Conservation (phyloP, 208 protist species). For the Leishmania martiniquensis region DNA sequence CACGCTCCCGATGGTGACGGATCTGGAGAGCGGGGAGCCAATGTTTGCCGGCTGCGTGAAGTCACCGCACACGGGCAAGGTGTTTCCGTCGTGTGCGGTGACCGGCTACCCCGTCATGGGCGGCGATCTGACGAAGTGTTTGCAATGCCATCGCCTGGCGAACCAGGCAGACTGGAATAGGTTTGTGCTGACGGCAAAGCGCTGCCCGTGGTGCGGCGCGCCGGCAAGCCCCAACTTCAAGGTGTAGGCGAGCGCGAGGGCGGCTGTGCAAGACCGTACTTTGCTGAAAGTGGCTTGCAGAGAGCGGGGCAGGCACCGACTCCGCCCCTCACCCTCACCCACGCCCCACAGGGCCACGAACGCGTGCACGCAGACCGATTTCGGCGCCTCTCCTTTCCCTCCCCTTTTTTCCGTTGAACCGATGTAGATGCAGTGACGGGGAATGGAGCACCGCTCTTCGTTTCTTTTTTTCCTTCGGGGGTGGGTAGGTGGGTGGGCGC, state of each 20-base stretch:
- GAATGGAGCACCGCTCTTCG: background rate
- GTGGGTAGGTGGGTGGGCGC: background rate
- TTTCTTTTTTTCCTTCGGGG: background rate
- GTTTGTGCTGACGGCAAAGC: constrained; percentile 77
- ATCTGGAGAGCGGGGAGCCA: constrained; percentile 61
- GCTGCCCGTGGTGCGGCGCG: constrained; percentile 90
- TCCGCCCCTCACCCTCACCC: background rate
- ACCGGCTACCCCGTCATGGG: constrained; percentile 89
- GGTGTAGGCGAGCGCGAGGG: constrained; percentile 23
- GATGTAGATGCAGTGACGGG: background rate
- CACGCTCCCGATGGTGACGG: constrained; percentile 57
- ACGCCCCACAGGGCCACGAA: background rate
- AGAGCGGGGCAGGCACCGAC: background rate
- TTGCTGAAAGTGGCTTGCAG: background rate
- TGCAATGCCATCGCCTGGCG: constrained; percentile 77
- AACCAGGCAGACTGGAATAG: constrained; percentile 93
- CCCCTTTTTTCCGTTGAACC: background rate
- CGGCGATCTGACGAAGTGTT: constrained; percentile 68
- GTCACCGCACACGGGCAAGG: constrained; percentile 70
- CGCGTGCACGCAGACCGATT: background rate
- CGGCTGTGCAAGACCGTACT: background rate
- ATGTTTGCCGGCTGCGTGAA: constrained; percentile 88
- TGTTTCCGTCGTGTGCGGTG: constrained; percentile 87
- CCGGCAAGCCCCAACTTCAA: constrained; percentile 71
- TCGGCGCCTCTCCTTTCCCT: background rate